Base-by-base conservation (phyloP, 805 yeast genomes). In the Jamesozyma rosinii region DNA sequence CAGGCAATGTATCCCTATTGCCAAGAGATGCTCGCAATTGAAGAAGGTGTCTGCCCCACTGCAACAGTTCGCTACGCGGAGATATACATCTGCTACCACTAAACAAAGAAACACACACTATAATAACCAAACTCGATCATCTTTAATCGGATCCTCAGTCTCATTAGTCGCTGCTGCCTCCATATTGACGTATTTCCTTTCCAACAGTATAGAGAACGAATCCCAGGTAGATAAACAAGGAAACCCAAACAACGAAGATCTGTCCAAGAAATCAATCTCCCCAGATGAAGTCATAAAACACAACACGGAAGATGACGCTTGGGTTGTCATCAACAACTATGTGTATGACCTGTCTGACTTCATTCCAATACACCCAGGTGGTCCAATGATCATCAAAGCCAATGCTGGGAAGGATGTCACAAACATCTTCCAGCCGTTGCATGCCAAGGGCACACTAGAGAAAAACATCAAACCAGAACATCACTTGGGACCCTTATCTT, bases 361-460 rank as follows among this genome's bases (percentile, higher is more conserved):
- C 63, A 69, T 83, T 43, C 71, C 76, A 15, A 77, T 74, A 38
- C 97, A 90, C 63, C 97, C 97, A 3, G 83, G 83, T 50, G 84
- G 84, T 4, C 73, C 77, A 42, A 78, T 81, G 57, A 85, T 90
- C 44, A 74, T 90, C 36, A 63, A 79, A 47, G 81, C 81, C 48
- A 85, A 85, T 53, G 96, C 92, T 17, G 92, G 92, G 13, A 77
- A 74, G 46, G 87, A 83, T 53, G 95, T 90, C 10, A 81, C 92
- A 6, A 79, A 81, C 53, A 77, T 85, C 9, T 90, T 87, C 58
- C 85, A 82, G 46, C 95, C 95, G 17, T 72, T 90, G 47, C 98
- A 90, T 63, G 92, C 97, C 0, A 76, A 81, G n/a, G 95, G 88
- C 53, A 83, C 86, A 5, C 70, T 90, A 42, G 79, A 76, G 32